Evolutionary conservation across 805 yeast species (phyloP).

Genomic region (Lachancea nothofagi): DNA sequence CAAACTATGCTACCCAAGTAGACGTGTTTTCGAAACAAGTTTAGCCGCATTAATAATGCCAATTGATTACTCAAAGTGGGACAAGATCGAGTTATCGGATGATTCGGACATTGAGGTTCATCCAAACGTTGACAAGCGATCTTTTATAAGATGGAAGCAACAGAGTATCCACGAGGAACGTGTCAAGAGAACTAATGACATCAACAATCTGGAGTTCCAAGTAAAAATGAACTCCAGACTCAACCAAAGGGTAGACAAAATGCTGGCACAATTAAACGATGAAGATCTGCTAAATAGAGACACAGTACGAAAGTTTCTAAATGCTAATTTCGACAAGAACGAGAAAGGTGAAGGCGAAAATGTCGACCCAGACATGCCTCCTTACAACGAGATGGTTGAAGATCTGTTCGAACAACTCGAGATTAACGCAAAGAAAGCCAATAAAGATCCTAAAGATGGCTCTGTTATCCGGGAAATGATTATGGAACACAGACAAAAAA

Average conservation of each 20-base stretch:
- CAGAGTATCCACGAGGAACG: conserved; percentile 95
- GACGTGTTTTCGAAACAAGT: background rate
- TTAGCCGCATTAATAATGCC: conserved; percentile 43
- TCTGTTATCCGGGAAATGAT: conserved; percentile 35
- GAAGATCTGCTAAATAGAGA: conserved; percentile 33
- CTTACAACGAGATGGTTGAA: conserved; percentile 89
- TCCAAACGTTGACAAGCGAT: conserved; percentile 91
- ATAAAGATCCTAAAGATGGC: conserved; percentile 39
- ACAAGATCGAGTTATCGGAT: conserved; percentile 89
- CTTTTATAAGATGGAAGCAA: conserved; percentile 94
- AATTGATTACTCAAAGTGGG: conserved; percentile 97
- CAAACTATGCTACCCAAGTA: background rate
- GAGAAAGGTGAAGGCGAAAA: conserved; percentile 49
- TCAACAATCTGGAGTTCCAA: conserved; percentile 69
- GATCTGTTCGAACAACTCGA: conserved; percentile 76
- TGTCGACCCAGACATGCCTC: conserved; percentile 45
- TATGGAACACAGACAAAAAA: conserved; percentile 60
- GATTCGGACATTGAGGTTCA: conserved; percentile 97
- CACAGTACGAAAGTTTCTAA: conserved; percentile 39
- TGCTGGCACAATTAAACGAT: conserved; percentile 43
- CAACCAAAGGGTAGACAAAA: conserved; percentile 62
- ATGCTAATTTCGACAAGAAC: conserved; percentile 47
- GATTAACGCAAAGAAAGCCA: conserved; percentile 49
- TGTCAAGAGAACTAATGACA: conserved; percentile 69
- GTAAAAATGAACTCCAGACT: conserved; percentile 73